A percentile compares a stretch with the other conserved stretches of the same genome.
Evolutionary conservation across 106 monocot genomes (phyloP).

Genomic region (Posidonia australis): DNA sequence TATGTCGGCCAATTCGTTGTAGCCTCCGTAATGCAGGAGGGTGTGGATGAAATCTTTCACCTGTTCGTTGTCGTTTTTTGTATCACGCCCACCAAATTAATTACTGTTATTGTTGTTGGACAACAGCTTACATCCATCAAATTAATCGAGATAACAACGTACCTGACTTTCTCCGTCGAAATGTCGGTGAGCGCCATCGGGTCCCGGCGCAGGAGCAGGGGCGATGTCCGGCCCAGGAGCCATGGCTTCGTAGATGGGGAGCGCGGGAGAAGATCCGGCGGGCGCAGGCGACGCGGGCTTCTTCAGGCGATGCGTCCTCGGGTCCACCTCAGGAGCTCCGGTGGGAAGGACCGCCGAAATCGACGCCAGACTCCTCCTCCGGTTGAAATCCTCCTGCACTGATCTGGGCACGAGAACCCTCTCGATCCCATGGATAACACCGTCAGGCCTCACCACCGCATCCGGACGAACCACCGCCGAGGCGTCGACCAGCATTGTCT

Average conservation of each 20-base stretch:
- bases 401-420: conserved; percentile 64
- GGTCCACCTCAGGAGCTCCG: conserved; percentile 80
- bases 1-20: conserved; percentile 96
- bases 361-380: conserved; percentile 54
- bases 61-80: too few relatives aligned
- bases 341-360: conserved; percentile 63
- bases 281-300: conserved; percentile 46
- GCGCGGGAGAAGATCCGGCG: conserved; percentile 57
- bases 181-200: conserved; percentile 46
- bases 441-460: conserved; percentile 67
- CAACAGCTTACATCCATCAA: too few relatives aligned
- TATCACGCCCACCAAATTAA: too few relatives aligned
- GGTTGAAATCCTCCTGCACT: conserved; percentile 87
- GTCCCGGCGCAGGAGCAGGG: conserved; percentile 81
- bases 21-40: conserved; percentile 83
- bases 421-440: conserved; percentile 86
- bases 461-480: conserved; percentile 40
- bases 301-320: conserved; percentile 70
- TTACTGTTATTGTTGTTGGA: too few relatives aligned
- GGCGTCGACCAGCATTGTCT: not conserved
- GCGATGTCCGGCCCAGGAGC: conserved; percentile 76
- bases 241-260: conserved; percentile 70
- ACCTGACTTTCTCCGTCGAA: conserved; percentile 75
- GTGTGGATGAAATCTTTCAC: conserved; percentile 98
- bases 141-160: not conserved